phyloP scores from a whole-genome alignment of 2,329 filamentous ascomycete species.

The Apiospora rasikravindrae region DNA sequence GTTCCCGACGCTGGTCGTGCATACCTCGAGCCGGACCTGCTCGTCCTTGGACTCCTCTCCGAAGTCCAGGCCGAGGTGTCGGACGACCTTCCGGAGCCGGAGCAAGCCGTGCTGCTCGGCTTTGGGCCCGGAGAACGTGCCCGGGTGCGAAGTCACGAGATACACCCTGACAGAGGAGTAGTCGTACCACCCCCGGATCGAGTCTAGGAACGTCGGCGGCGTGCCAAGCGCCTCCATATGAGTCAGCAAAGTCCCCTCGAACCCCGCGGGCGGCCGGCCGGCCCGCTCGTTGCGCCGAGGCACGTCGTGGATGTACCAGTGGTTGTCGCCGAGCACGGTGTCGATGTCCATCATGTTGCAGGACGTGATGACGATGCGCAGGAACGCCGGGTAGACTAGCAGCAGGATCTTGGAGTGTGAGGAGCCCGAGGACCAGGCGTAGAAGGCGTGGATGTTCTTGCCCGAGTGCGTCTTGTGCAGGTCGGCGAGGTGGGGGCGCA shows the following conservation, averaged over 20 bases:
- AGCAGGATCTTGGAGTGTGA: conserved; percentile 32
- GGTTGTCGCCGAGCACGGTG: conserved; percentile 33
- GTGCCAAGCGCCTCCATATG: conserved; percentile 30
- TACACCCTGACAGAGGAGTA: conserved; percentile 32
- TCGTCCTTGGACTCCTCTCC: conserved; percentile 21
- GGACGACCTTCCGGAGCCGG: conserved; percentile 28
- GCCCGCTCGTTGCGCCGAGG: conserved; percentile 22
- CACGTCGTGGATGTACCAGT: conserved; percentile 36
- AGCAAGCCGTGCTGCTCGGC: conserved; percentile 32
- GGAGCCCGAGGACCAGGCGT: conserved; percentile 30
- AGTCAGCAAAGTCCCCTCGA: conserved; percentile 28
- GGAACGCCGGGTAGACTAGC: conserved; percentile 31
- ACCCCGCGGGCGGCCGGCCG: conserved; percentile 18
- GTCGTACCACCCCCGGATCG: conserved; percentile 31
- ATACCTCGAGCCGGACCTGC: conserved; percentile 30
- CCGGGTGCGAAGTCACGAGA: conserved; percentile 32
- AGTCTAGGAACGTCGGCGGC: conserved; percentile 28
- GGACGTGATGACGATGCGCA: conserved; percentile 33
- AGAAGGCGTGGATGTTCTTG: conserved; percentile 32
- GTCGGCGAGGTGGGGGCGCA: not conserved
- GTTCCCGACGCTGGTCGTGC: conserved; percentile 31
- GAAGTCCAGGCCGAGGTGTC: conserved; percentile 25
- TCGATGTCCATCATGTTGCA: conserved; percentile 37
- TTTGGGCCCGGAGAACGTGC: conserved; percentile 26
- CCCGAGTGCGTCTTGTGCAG: conserved; percentile 26